phyloP scores from a whole-genome alignment of 805 yeast genomes.

The Candida montana region DNA sequence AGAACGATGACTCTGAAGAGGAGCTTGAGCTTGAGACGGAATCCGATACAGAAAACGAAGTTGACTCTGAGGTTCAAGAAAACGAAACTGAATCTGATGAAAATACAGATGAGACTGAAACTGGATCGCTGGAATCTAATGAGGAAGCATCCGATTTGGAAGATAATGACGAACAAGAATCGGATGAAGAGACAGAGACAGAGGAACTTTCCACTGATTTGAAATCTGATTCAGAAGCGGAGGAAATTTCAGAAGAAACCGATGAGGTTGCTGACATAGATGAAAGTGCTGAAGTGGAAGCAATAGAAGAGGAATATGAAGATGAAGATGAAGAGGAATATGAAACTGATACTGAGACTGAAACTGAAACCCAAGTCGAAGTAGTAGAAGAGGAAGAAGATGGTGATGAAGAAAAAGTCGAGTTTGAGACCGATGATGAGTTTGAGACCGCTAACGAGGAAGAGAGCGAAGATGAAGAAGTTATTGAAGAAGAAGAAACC shows the following conservation, averaged over 20 bases:
- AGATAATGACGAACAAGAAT: background rate
- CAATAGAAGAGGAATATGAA: background rate
- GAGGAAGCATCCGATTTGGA: background rate
- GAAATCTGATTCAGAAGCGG: no score
- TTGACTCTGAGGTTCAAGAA: no score
- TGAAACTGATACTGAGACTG: background rate
- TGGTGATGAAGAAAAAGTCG: background rate
- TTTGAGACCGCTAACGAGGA: background rate
- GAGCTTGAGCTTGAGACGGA: background rate
- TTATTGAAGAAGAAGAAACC: background rate
- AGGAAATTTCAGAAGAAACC: no score
- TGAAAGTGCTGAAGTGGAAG: background rate
- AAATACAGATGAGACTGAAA: background rate
- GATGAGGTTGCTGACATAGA: no score
- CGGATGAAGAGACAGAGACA: background rate
- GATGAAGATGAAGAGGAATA: background rate
- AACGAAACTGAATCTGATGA: background rate
- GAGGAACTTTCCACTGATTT: background rate
- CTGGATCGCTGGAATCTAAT: background rate
- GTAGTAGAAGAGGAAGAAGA: background rate
- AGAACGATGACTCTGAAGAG: background rate
- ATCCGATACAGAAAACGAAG: no score
- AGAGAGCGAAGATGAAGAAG: background rate
- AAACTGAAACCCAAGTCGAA: background rate
- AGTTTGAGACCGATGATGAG: background rate